These are phyloP conservation scores for Kwoniella dejecticola DNA, from an alignment of 768 basidiomycete species.

Conservation along the genomic window DNA sequence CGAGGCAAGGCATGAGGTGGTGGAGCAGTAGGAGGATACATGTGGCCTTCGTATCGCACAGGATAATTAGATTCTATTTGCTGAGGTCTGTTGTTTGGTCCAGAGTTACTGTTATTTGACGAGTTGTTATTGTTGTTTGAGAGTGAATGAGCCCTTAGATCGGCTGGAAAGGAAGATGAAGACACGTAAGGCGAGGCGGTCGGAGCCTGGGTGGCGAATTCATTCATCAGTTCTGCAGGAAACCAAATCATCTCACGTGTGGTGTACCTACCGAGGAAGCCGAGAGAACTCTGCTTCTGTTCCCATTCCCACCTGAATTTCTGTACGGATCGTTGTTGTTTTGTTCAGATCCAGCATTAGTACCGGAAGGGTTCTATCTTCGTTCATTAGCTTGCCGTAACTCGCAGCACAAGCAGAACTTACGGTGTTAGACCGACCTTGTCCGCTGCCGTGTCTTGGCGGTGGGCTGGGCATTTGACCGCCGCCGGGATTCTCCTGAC, in stretches of 20 bases:
- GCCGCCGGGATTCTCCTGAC: constrained; percentile 7
- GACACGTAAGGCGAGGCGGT: constrained; percentile 38
- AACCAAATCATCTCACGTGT: too few relatives aligned
- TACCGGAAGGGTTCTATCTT: not conserved
- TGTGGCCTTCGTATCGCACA: constrained; percentile 30
- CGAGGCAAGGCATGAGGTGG: constrained; percentile 30
- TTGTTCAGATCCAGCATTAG: not conserved
- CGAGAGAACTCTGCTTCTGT: constrained; percentile 33
- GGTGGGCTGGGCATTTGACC: constrained; percentile 20
- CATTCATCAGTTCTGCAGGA: not conserved
- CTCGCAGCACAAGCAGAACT: not conserved
- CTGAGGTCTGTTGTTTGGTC: constrained; percentile 1
- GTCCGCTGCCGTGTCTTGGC: constrained; percentile 18
- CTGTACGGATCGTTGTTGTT: constrained; percentile 8
- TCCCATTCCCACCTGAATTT: constrained; percentile 14
- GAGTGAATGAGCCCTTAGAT: constrained; percentile 26
- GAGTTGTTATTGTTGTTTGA: constrained; percentile 14
- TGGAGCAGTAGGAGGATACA: constrained; percentile 30
- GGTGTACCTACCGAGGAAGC: constrained; percentile 39
- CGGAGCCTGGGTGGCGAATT: constrained; percentile 27
- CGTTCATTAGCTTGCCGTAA: not conserved
- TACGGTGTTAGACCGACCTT: constrained; percentile 15
- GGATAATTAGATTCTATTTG: constrained; percentile 18
- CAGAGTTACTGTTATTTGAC: not conserved
- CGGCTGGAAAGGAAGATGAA: constrained; percentile 29